Conservation (phyloP, 2,329 filamentous ascomycete genomes). For the Pseudogymnoascus sp. region DNA sequence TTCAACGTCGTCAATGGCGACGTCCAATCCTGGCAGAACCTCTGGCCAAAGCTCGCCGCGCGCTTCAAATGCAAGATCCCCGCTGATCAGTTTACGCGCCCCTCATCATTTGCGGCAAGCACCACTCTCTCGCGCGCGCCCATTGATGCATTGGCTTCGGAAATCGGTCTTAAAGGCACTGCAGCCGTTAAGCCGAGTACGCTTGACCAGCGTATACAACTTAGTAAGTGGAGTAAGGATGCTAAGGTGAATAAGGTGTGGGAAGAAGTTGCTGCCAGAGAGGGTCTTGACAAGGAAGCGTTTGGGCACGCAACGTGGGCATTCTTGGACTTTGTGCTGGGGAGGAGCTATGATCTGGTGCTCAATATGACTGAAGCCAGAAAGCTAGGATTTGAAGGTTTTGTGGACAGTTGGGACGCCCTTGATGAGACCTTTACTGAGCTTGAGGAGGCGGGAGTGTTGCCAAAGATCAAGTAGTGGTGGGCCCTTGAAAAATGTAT, state of each 20-base stretch:
- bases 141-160: conserved; percentile 18
- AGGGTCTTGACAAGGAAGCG: conserved; percentile 3
- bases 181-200: conserved; percentile 19
- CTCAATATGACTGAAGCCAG: conserved; percentile 40
- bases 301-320: conserved; percentile 38
- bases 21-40: conserved; percentile 31
- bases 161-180: conserved; percentile 24
- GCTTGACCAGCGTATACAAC: conserved; percentile 24
- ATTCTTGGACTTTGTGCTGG: conserved; percentile 37
- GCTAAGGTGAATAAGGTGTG: conserved; percentile 10
- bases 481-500: neutral
- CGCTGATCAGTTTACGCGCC: neutral
- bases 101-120: neutral
- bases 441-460: conserved; percentile 23
- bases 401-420: conserved; percentile 33
- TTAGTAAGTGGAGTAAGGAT: conserved; percentile 14
- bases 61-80: conserved; percentile 27
- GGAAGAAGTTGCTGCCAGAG: conserved; percentile 11
- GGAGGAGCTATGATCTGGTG: conserved; percentile 33
- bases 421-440: conserved; percentile 31
- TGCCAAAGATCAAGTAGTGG: conserved; percentile 18
- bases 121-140: conserved; percentile 19
- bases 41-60: conserved; percentile 35
- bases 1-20: conserved; percentile 38
- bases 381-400: conserved; percentile 38